Conservation (phyloP, 306 rosid genomes). For the Gynostemma pentaphyllum region DNA sequence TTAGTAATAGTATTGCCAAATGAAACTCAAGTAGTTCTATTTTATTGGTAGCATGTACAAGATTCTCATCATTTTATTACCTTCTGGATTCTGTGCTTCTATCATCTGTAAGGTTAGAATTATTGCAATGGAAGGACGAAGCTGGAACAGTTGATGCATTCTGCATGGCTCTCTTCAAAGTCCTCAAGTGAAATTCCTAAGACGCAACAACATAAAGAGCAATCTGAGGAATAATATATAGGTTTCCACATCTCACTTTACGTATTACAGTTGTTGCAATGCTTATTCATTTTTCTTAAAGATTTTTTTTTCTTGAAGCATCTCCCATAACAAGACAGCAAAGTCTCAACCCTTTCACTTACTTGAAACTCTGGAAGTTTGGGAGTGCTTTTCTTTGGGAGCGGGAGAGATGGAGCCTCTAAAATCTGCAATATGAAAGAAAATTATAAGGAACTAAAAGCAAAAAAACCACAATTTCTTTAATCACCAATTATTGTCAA, state of each 20-base stretch:
- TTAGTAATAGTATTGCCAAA: background rate
- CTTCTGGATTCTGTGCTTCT: conserved; percentile 42
- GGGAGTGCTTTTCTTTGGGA: conserved; percentile 61
- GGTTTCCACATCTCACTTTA: background rate
- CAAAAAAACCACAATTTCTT: conserved; percentile 8
- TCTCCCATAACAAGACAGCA: background rate
- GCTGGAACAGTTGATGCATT: conserved; percentile 44
- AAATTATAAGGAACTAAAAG: conserved; percentile 12
- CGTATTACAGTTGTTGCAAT: background rate
- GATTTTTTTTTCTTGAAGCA: background rate
- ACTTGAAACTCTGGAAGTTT: conserved; percentile 87
- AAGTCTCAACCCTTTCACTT: conserved; percentile 20
- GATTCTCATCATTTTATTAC: conserved; percentile 24
- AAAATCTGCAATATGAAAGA: conserved; percentile 52
- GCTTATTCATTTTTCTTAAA: background rate
- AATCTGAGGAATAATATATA: conserved; percentile 6
- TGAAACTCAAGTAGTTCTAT: background rate
- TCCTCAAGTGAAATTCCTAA: conserved; percentile 84
- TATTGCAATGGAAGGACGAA: conserved; percentile 37
- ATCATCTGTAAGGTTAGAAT: conserved; percentile 28
- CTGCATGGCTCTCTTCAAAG: conserved; percentile 79
- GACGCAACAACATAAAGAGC: conserved; percentile 17
- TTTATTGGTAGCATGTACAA: background rate
- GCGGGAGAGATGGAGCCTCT: conserved; percentile 71
- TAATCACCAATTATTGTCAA: background rate